Evolutionary conservation across 1,284 basidiomycete species (phyloP).

Genomic region (Ustilago vetiveriae): DNA sequence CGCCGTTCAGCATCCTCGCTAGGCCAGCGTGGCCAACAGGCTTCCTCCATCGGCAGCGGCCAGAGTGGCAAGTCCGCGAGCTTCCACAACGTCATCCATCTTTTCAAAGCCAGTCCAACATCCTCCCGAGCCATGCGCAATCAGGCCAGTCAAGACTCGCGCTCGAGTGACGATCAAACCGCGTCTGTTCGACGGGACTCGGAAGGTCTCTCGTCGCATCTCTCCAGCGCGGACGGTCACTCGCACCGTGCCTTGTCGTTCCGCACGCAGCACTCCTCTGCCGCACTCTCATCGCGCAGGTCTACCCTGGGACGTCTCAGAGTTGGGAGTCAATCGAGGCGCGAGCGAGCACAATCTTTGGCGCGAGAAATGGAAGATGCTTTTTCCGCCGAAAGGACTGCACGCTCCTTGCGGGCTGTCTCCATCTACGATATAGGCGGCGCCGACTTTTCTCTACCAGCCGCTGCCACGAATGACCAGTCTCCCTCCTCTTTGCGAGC

Average conservation of each 20-base stretch:
- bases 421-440: constrained; percentile 26
- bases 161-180: constrained; percentile 2
- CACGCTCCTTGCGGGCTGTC: constrained; percentile 32
- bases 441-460: background rate
- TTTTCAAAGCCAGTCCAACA: constrained; percentile 3
- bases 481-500: constrained; percentile 18
- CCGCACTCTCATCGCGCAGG: constrained; percentile 22
- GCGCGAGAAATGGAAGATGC: constrained; percentile 34
- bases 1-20: constrained; percentile 17
- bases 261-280: constrained; percentile 26
- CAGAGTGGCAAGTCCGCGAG: constrained; percentile 21
- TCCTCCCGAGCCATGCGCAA: background rate
- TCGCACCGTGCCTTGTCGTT: constrained; percentile 31
- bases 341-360: constrained; percentile 14
- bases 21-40: constrained; percentile 3
- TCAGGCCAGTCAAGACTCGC: constrained; percentile 27
- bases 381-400: constrained; percentile 32
- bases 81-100: constrained; percentile 14
- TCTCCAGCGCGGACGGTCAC: constrained; percentile 40
- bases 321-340: constrained; percentile 23
- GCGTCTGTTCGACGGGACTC: constrained; percentile 20
- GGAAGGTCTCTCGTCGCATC: constrained; percentile 20
- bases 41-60: constrained; percentile 22
- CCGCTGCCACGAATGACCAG: background rate
- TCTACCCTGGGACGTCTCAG: constrained; percentile 38